Conservation (phyloP, 2,329 filamentous ascomycete species). For the Phialophora expanda region DNA sequence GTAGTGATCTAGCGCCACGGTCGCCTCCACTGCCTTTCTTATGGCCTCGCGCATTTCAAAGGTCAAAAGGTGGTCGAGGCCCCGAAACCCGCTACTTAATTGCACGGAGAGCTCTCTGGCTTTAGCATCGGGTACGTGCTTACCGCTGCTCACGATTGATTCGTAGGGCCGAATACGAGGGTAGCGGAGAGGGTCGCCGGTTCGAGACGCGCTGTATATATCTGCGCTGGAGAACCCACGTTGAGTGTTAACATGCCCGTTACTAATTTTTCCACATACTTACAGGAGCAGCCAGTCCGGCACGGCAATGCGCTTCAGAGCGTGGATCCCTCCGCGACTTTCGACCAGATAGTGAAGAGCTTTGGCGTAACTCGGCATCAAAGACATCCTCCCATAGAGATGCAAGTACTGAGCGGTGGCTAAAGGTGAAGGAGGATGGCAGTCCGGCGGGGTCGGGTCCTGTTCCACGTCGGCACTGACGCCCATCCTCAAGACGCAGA, state of each 20-base stretch:
- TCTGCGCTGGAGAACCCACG: neutral
- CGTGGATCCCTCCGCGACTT: neutral
- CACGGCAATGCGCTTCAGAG: neutral
- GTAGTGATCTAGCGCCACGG: neutral
- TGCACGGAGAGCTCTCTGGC: neutral
- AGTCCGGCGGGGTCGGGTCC: neutral
- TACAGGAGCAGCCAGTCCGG: neutral
- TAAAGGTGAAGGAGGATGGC: neutral
- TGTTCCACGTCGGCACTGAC: neutral
- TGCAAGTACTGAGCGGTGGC: neutral
- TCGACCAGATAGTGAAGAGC: neutral
- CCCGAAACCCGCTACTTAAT: neutral
- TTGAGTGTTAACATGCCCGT: neutral
- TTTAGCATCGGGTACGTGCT: neutral
- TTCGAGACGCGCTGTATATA: neutral
- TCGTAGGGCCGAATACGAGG: neutral
- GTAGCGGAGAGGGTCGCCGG: neutral
- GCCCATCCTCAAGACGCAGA: conserved; percentile 5
- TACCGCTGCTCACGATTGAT: neutral
- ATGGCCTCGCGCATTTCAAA: neutral
- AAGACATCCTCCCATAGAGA: neutral
- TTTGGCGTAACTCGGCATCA: neutral
- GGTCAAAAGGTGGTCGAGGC: neutral
- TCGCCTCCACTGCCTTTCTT: neutral
- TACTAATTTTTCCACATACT: neutral